phyloP scores from a whole-genome alignment of 352 stramenopile genomes.

The Pythium coloratum region DNA sequence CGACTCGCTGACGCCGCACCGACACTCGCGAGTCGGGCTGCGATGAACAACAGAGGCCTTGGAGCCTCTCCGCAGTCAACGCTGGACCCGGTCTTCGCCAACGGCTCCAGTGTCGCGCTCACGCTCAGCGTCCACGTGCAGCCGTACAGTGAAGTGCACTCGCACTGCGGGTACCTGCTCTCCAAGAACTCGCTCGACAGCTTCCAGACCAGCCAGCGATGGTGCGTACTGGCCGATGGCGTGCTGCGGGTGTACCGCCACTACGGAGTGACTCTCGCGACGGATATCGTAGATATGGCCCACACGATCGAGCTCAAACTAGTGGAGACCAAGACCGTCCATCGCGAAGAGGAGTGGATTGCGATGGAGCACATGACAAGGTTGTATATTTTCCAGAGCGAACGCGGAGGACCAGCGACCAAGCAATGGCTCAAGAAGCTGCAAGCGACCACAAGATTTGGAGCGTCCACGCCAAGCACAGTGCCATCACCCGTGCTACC shows the following conservation, averaged over 20 bases:
- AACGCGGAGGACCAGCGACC: conserved; percentile 36
- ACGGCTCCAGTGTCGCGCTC: conserved; percentile 23
- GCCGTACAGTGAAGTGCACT: conserved; percentile 48
- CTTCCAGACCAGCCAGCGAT: conserved; percentile 60
- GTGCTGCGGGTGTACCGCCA: conserved; percentile 71
- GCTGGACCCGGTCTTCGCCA: conserved; percentile 21
- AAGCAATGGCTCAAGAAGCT: conserved; percentile 71
- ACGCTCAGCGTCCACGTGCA: conserved; percentile 42
- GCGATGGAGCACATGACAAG: conserved; percentile 42
- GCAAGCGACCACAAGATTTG: conserved; percentile 43
- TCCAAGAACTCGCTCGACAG: conserved; percentile 66
- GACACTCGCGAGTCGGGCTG: background rate
- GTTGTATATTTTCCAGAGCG: conserved; percentile 59
- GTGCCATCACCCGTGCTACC: too few species aligned
- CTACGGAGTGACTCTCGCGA: conserved; percentile 65
- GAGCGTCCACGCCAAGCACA: background rate
- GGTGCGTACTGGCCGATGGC: conserved; percentile 69
- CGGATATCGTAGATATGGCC: conserved; percentile 58
- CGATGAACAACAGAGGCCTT: background rate
- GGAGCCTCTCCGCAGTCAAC: background rate
- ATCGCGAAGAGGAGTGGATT: conserved; percentile 38
- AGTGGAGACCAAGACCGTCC: conserved; percentile 32
- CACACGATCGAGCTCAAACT: conserved; percentile 50
- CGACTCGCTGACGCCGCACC: conserved; percentile 34
- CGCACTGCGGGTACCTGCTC: conserved; percentile 67